Percentiles rank a stretch among this genome's conserved stretches.
phyloP scores from a whole-genome alignment of 2,329 filamentous ascomycete genomes.

The Metarhizium rileyi region DNA sequence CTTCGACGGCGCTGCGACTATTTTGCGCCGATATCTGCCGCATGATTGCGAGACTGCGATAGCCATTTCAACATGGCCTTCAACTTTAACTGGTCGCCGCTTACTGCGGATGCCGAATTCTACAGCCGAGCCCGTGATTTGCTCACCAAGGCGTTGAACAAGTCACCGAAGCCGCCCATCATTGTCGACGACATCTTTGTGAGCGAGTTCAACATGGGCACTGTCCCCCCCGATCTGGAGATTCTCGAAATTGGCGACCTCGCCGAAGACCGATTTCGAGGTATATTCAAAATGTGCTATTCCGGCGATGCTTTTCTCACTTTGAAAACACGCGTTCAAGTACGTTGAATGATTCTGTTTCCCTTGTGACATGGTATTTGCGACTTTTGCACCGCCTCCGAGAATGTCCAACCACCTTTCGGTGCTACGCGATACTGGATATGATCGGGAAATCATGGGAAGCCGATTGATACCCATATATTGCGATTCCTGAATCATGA shows the following conservation, averaged over 20 bases:
- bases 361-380: conserved; percentile 3
- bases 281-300: conserved; percentile 99
- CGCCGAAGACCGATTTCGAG: conserved; percentile 91
- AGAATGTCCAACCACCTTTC: conserved; percentile 10
- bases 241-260: conserved; percentile 96
- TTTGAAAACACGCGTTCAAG: conserved; percentile 88
- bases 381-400: conserved; percentile 6
- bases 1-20: no score
- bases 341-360: conserved; percentile 30
- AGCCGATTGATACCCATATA: background rate
- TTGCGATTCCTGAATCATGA: background rate
- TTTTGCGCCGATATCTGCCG: conserved; percentile 9
- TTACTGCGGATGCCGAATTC: conserved; percentile 89
- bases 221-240: conserved; percentile 87
- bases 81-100: conserved; percentile 99
- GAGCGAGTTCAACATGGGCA: conserved; percentile 92
- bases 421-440: background rate
- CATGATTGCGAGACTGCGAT: conserved; percentile 25
- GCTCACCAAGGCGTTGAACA: conserved; percentile 90
- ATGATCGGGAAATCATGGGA: background rate
- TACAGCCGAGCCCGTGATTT: conserved; percentile 88
- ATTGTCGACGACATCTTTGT: conserved; percentile 99
- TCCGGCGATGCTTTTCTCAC: conserved; percentile 92
- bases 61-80: conserved; percentile 75
- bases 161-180: conserved; percentile 93